Percentiles rank a stretch among this genome's conserved stretches.
phyloP scores from a whole-genome alignment of 768 basidiomycete species.

The Fomitopsis pulvina region DNA sequence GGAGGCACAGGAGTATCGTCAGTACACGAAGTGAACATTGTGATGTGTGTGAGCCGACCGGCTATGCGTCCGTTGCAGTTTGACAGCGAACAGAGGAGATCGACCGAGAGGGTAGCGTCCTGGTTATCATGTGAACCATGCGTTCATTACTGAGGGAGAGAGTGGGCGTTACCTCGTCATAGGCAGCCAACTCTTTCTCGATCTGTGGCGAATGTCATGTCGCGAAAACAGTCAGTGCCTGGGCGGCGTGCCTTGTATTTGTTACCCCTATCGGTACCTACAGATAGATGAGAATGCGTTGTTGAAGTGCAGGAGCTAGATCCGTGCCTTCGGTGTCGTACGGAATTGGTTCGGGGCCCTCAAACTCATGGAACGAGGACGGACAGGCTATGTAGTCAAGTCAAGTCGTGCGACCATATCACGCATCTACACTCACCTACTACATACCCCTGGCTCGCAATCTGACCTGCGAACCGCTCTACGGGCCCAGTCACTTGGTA shows the following conservation, averaged over 20 bases:
- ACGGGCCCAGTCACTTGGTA: constrained; percentile 97
- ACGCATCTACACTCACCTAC: constrained; percentile 47
- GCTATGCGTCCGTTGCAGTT: constrained; percentile 94
- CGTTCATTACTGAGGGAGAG: background rate
- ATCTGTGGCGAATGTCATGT: constrained; percentile 41
- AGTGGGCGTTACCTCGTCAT: constrained; percentile 61
- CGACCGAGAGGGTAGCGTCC: constrained; percentile 76
- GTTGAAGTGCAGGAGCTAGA: background rate
- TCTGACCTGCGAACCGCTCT: constrained; percentile 85
- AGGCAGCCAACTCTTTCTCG: constrained; percentile 82
- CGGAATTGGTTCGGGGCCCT: constrained; percentile 80
- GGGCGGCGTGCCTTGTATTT: constrained; percentile 61
- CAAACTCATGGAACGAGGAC: constrained; percentile 88
- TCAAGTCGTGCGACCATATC: background rate
- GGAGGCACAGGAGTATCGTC: background rate
- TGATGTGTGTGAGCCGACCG: constrained; percentile 33
- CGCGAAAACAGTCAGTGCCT: background rate
- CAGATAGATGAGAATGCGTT: background rate
- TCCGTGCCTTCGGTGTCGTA: constrained; percentile 76
- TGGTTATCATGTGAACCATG: constrained; percentile 22
- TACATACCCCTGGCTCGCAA: constrained; percentile 81
- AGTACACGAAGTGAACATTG: background rate
- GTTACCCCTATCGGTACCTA: constrained; percentile 89
- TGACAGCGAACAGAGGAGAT: constrained; percentile 60
- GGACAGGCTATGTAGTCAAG: constrained; percentile 55